A percentile compares a stretch with the other conserved stretches of the same genome.
Conservation (phyloP, 1,139 yeast species). For the Blastobotrys apis region DNA sequence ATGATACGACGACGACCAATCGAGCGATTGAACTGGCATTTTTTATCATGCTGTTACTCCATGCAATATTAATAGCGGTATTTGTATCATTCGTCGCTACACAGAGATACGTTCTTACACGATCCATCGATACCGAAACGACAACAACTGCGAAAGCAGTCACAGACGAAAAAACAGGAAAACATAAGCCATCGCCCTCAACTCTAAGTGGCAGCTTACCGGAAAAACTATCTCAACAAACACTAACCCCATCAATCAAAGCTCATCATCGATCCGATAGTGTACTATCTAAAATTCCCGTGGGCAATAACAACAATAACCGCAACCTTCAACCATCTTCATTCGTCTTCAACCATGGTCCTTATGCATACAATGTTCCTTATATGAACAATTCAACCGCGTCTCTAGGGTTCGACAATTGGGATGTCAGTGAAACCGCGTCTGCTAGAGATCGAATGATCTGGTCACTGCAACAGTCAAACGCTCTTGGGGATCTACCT, state of each 20-base stretch:
- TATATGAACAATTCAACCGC: constrained; percentile 1
- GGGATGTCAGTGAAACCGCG: constrained; percentile 11
- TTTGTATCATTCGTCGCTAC: constrained; percentile 6
- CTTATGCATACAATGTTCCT: constrained; percentile 4
- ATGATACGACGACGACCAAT: no score
- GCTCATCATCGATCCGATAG: constrained; percentile 13
- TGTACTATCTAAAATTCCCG: not conserved
- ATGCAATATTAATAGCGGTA: not conserved
- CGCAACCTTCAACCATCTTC: not conserved
- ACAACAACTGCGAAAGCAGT: not conserved
- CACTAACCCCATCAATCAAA: constrained; percentile 6
- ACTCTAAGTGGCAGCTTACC: not conserved
- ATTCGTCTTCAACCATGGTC: constrained; percentile 2
- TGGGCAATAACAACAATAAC: not conserved
- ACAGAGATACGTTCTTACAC: not conserved
- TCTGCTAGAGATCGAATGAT: constrained; percentile 5
- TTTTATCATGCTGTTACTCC: not conserved
- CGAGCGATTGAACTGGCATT: not conserved
- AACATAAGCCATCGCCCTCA: no score
- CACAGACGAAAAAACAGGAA: not conserved
- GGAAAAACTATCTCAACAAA: constrained; percentile 10
- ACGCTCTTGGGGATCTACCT: not conserved
- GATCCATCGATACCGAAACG: not conserved
- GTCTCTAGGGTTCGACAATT: constrained; percentile 10
- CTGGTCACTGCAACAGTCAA: constrained; percentile 5